A percentile compares a stretch with the other conserved stretches of the same genome.
These are phyloP conservation scores for Pythium catenulatum DNA, from an alignment of 352 stramenopile species.

Conservation along the genomic window DNA sequence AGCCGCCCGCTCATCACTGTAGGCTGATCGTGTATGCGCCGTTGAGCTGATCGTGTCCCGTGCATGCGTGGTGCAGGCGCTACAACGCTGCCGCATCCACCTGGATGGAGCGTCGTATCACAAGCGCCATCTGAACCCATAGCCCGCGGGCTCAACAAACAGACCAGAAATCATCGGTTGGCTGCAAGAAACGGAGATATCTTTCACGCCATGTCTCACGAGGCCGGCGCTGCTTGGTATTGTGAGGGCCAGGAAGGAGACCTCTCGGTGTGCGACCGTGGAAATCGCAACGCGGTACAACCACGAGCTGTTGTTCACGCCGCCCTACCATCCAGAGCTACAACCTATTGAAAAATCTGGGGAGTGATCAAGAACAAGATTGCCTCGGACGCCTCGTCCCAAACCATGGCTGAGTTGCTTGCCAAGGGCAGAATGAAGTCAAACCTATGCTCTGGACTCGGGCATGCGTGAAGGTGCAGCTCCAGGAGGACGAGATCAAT, in stretches of 20 bases:
- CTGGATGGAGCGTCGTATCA: constrained; percentile 40
- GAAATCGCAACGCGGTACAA: neutral
- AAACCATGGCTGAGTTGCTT: too few species aligned
- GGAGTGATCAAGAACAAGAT: neutral
- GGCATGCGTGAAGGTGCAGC: too few species aligned
- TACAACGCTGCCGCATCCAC: constrained; percentile 24
- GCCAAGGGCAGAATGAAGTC: too few species aligned
- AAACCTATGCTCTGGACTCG: too few species aligned
- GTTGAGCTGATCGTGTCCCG: too few species aligned
- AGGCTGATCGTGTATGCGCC: too few species aligned
- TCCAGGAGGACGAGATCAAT: too few species aligned
- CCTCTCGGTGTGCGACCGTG: neutral
- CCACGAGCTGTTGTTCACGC: neutral
- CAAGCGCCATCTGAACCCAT: neutral
- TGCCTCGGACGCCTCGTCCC: neutral
- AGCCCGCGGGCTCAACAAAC: neutral
- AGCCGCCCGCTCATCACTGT: too few species aligned
- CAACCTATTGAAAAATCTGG: constrained; percentile 23
- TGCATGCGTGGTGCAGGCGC: too few species aligned
- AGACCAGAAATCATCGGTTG: neutral
- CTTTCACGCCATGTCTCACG: neutral
- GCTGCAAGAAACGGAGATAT: neutral
- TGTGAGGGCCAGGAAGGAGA: neutral
- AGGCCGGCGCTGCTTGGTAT: neutral
- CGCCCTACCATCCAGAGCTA: constrained; percentile 1